Percentiles rank a stretch among this genome's conserved stretches.
These are phyloP conservation scores for Kentomonas sorsogonicus DNA, from an alignment of 208 protist species.

Conservation along the genomic window DNA sequence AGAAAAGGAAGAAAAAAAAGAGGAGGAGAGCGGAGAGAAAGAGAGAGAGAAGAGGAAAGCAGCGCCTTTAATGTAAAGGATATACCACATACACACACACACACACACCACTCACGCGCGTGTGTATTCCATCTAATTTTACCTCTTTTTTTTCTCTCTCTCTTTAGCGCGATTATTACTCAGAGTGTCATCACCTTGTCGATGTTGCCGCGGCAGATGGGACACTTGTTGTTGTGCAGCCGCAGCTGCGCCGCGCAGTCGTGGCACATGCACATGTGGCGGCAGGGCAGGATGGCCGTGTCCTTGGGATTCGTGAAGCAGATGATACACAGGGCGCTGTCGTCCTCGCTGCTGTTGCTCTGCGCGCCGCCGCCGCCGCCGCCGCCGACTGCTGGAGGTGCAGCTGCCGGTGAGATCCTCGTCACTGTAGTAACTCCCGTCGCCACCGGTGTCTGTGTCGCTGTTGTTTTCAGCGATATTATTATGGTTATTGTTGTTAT, in stretches of 20 bases:
- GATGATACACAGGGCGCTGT: slow-evolving; percentile 68
- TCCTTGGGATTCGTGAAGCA: slow-evolving; percentile 81
- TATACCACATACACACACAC: not conserved
- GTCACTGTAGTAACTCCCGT: not conserved
- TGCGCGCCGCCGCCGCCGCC: not conserved
- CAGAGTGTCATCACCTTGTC: slow-evolving; percentile 62
- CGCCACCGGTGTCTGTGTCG: not conserved
- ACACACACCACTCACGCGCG: not conserved
- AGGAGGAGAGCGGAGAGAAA: not conserved
- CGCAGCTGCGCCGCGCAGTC: slow-evolving; percentile 78
- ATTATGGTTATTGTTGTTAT: too few relatives aligned
- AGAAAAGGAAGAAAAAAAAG: slow-evolving; percentile 15
- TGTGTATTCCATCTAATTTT: too few relatives aligned
- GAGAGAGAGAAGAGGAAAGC: slow-evolving; percentile 12
- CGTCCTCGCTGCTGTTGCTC: slow-evolving; percentile 17
- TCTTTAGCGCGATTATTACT: too few relatives aligned
- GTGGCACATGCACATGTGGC: slow-evolving; percentile 89
- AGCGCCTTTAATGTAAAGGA: too few relatives aligned
- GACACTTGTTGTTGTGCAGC: slow-evolving; percentile 82
- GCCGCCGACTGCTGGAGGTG: too few relatives aligned
- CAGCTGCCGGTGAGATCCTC: too few relatives aligned
- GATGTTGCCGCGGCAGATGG: slow-evolving; percentile 81
- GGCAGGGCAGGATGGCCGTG: slow-evolving; percentile 89
- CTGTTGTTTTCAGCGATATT: slow-evolving; percentile 6
- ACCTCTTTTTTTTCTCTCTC: too few relatives aligned